Base-by-base conservation (phyloP, 1,139 yeast genomes). In the Suhomyces kunorum region DNA sequence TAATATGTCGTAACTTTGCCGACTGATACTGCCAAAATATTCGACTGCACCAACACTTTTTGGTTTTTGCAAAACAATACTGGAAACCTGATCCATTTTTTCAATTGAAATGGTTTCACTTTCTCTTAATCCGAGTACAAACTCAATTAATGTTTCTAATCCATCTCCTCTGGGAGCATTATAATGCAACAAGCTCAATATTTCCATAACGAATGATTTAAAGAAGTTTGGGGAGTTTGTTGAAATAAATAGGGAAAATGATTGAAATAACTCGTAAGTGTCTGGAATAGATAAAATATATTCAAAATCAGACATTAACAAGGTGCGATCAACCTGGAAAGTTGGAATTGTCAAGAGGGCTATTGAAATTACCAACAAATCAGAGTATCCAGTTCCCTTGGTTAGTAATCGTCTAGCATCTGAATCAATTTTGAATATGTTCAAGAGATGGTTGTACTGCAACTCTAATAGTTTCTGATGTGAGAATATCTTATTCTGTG, bases 311-410 rank as follows among this genome's bases (percentile, higher is more conserved):
- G 27, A n/a, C 8, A 36, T 19, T 6, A 32, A 17, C 7, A 17
- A 8, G 9, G 26, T 16, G 3, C 36, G 24, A n/a, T 33, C 34
- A 5, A 43, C 41, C 2, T 44, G 38, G 19, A 50, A 54, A 28
- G 56, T 49, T 2, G 81, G 80, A 40, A 71, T 58, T 6, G 74
- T 67, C 2, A 68, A 63, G 29, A 86, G 59, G 1, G 79, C 74
- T n/a, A 81, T 61, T 0, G 84, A 54, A 1, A 79, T 72, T 0
- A 82, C 74, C 13, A 87, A 53, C 26, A 81, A 73, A 56, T 87
- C 96, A 0, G 88, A 76, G 45, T 72, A 78, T 1, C 92, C 95
- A 0, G 89, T 81, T 0, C 94, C 92, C 36, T 74, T 79, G 22
- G 76, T 53, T 14, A 89, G 58, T 7, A 88, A 61, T 11, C 75